phyloP scores from a whole-genome alignment of 2,329 filamentous ascomycete genomes.

The Rhinocladiella mackenziei region DNA sequence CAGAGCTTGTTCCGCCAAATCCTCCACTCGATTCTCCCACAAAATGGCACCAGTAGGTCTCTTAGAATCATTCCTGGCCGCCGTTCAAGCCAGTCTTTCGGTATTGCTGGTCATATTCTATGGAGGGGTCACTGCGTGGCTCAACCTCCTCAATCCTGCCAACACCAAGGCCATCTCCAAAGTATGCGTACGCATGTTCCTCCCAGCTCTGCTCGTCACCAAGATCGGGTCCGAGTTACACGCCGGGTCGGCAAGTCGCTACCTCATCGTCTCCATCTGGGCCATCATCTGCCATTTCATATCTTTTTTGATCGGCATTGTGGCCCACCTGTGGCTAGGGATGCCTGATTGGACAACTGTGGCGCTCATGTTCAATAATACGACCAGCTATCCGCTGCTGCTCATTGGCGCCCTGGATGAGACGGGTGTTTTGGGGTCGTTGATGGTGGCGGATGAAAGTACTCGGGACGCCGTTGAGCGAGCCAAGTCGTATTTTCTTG shows the following conservation, averaged over 20 bases:
- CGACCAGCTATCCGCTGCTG: constrained; percentile 51
- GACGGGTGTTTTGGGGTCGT: constrained; percentile 54
- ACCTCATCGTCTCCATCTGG: constrained; percentile 52
- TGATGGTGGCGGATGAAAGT: constrained; percentile 45
- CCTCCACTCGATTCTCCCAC: no score
- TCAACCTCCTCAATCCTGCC: constrained; percentile 45
- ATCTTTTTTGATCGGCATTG: constrained; percentile 47
- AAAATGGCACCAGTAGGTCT: constrained; percentile 28
- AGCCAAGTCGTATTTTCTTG: constrained; percentile 62
- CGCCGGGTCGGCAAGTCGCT: constrained; percentile 45
- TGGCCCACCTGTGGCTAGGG: constrained; percentile 44
- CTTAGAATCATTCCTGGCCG: constrained; percentile 45
- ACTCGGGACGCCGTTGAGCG: constrained; percentile 50
- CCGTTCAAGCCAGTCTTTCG: constrained; percentile 53
- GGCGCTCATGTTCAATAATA: constrained; percentile 56
- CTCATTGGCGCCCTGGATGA: constrained; percentile 51
- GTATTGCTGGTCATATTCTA: constrained; percentile 53
- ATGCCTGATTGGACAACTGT: constrained; percentile 53
- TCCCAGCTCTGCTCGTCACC: constrained; percentile 52
- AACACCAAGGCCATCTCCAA: constrained; percentile 53
- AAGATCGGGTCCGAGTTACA: constrained; percentile 52
- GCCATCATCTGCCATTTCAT: constrained; percentile 48
- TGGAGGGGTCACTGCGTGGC: constrained; percentile 50
- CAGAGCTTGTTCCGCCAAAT: no score
- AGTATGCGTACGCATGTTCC: constrained; percentile 50